These are phyloP conservation scores for Sechiopsis laciniata DNA, from an alignment of 306 rosid species.

Conservation along the genomic window DNA sequence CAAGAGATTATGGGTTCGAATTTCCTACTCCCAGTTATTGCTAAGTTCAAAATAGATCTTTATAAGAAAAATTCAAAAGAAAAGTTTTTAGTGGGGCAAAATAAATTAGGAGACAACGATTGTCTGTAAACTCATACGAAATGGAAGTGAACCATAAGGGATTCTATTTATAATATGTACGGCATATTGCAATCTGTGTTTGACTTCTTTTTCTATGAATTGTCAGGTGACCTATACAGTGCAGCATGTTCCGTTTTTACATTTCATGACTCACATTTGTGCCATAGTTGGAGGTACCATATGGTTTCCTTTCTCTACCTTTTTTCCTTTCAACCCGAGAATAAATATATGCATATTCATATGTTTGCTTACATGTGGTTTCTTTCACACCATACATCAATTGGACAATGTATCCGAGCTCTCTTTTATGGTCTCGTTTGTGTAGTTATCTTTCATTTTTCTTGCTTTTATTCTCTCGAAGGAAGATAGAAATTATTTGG, in stretches of 20 bases:
- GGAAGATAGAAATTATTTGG: too few relatives aligned
- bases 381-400: slow-evolving; percentile 10
- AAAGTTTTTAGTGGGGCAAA: not conserved
- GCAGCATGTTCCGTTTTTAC: slow-evolving; percentile 66
- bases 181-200: slow-evolving; percentile 7
- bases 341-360: not conserved
- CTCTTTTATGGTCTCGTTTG: not conserved
- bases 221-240: slow-evolving; percentile 76
- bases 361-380: slow-evolving; percentile 6
- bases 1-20: too few relatives aligned
- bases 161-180: not conserved
- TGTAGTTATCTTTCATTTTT: not conserved
- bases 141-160: slow-evolving; percentile 1
- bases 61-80: not conserved
- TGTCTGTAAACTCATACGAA: not conserved
- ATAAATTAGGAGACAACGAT: not conserved
- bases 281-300: slow-evolving; percentile 84
- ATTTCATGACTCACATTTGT: slow-evolving; percentile 73
- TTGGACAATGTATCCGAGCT: not conserved
- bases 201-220: slow-evolving; percentile 15
- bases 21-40: too few relatives aligned
- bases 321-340: not conserved
- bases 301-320: not conserved
- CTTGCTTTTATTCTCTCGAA: not conserved
- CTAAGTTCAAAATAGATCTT: too few relatives aligned